A percentile compares a stretch with the other conserved stretches of the same genome.
Conservation (phyloP, 75 land plant genomes). For the Cunninghamia lanceolata region DNA sequence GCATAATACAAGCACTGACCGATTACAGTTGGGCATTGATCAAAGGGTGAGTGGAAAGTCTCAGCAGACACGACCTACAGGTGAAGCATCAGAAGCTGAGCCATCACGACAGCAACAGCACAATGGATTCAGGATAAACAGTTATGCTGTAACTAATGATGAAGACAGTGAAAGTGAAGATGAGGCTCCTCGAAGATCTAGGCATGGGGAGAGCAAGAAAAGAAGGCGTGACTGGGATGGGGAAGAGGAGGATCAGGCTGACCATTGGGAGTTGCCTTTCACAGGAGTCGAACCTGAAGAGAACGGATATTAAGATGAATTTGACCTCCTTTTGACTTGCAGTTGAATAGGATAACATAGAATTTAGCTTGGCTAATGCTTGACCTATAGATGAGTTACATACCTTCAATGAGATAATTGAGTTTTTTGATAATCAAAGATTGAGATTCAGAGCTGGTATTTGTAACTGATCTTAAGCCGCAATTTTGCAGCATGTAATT, state of each 20-base stretch:
- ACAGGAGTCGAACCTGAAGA: conserved; percentile 4
- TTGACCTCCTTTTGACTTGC: not conserved
- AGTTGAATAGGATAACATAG: conserved; percentile 5
- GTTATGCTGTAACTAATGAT: conserved; percentile 16
- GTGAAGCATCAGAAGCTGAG: conserved; percentile 35
- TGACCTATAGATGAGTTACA: not conserved
- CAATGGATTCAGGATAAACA: not conserved
- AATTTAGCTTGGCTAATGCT: conserved; percentile 1
- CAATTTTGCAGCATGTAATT: conserved; percentile 6
- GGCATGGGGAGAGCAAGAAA: conserved; percentile 89
- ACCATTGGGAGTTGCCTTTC: conserved; percentile 9
- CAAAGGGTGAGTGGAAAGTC: conserved; percentile 32
- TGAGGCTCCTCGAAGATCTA: conserved; percentile 89
- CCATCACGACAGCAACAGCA: conserved; percentile 21
- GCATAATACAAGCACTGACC: conserved; percentile 26
- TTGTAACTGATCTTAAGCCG: conserved; percentile 3
- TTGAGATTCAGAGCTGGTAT: conserved; percentile 4
- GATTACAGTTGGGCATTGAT: conserved; percentile 39
- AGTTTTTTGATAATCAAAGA: conserved; percentile 3
- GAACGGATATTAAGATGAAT: not conserved
- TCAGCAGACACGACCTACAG: conserved; percentile 34
- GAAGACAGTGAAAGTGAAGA: conserved; percentile 98
- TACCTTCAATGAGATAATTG: conserved; percentile 4
- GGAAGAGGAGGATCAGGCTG: conserved; percentile 15
- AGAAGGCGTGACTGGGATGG: conserved; percentile 49